Evolutionary conservation across 352 stramenopile species (phyloP).

Genomic region (Globisporangium acanthophoron): DNA sequence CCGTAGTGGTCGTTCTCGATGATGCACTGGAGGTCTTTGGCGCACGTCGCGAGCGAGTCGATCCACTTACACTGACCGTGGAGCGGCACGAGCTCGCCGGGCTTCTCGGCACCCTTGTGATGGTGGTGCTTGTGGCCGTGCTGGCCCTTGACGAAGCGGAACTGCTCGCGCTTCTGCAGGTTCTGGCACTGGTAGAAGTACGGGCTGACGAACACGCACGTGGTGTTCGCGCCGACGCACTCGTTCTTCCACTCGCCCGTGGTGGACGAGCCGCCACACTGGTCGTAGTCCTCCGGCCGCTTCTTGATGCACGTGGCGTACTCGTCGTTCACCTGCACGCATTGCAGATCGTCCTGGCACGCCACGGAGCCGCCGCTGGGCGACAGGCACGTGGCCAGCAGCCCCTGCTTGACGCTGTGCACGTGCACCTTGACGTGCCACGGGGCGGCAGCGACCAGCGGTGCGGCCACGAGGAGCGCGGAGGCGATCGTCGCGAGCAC

Average conservation of each 20-base stretch:
- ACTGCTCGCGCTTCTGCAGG: slow-evolving; percentile 2
- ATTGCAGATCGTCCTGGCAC: slow-evolving; percentile 6
- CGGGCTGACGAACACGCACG: slow-evolving; percentile 3
- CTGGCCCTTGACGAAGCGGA: slow-evolving; percentile 4
- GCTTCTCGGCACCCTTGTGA: not conserved
- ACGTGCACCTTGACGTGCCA: slow-evolving; percentile 10
- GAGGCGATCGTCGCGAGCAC: not conserved
- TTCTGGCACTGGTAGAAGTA: slow-evolving; percentile 5
- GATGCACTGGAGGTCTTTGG: slow-evolving; percentile 17
- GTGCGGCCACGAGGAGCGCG: not conserved
- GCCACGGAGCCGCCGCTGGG: not conserved
- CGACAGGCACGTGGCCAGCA: slow-evolving; percentile 1
- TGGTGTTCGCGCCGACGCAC: slow-evolving; percentile 1
- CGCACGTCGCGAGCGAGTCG: slow-evolving; percentile 13
- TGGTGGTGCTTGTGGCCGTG: slow-evolving; percentile 5
- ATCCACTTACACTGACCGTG: slow-evolving; percentile 15
- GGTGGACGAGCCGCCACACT: slow-evolving; percentile 6
- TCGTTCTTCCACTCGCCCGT: slow-evolving; percentile 4
- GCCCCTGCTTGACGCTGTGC: slow-evolving; percentile 8
- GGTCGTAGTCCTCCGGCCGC: slow-evolving; percentile 5
- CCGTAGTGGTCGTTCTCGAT: slow-evolving; percentile 25
- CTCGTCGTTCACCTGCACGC: slow-evolving; percentile 1
- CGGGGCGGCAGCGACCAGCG: not conserved
- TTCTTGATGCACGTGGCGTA: slow-evolving; percentile 10
- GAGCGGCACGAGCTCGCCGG: not conserved